These are phyloP conservation scores for Craterostigma plantagineum DNA, from an alignment of 257 asterid species.

Conservation along the genomic window DNA sequence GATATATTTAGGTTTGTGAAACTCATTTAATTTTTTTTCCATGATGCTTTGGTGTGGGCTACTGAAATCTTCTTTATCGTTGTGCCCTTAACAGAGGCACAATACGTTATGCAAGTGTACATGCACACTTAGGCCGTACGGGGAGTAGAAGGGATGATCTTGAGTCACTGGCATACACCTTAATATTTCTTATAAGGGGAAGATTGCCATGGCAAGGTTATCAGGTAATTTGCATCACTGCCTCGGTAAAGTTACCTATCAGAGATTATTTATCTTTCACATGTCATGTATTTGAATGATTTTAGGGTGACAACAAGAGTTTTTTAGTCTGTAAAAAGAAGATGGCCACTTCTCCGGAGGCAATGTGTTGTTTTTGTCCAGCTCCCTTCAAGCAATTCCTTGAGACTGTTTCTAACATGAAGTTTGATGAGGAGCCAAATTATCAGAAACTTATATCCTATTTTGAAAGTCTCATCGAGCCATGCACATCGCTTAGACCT, in stretches of 20 bases:
- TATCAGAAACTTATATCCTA: conserved; percentile 67
- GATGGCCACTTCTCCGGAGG: conserved; percentile 93
- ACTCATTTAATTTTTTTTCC: conserved; percentile 1
- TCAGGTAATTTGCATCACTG: conserved; percentile 41
- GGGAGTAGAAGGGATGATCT: conserved; percentile 98
- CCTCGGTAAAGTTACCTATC: conserved; percentile 5
- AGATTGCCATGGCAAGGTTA: conserved; percentile 99
- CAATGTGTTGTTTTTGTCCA: conserved; percentile 98
- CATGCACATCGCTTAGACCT: conserved; percentile 68
- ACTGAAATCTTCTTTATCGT: conserved; percentile 6
- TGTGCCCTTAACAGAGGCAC: conserved; percentile 56
- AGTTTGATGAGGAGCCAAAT: conserved; percentile 97
- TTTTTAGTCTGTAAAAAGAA: conserved; percentile 92
- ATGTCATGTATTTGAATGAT: conserved; percentile 11
- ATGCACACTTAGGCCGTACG: conserved; percentile 96
- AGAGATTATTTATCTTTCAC: not conserved
- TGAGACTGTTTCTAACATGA: conserved; percentile 93
- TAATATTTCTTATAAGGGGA: conserved; percentile 84
- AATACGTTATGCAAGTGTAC: conserved; percentile 97
- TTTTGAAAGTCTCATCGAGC: conserved; percentile 84
- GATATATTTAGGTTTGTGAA: conserved; percentile 82
- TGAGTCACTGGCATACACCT: conserved; percentile 87
- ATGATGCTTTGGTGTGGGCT: conserved; percentile 10
- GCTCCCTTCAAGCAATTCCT: conserved; percentile 78
- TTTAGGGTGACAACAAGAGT: conserved; percentile 94